Base-by-base conservation (phyloP, 768 basidiomycete species). In the Macrolepiota albuminosa region DNA sequence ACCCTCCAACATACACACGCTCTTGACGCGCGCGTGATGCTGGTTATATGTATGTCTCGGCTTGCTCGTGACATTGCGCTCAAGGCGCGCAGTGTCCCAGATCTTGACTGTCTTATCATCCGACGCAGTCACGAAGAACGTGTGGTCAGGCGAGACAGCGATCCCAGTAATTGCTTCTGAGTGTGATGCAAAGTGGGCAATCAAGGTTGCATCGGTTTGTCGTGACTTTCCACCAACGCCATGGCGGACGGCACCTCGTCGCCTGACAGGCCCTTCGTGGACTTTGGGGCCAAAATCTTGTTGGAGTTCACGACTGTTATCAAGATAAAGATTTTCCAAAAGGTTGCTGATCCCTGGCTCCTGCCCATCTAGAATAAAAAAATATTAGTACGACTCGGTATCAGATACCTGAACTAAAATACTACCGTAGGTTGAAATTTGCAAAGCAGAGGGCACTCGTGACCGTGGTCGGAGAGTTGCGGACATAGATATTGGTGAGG, bases 71-170 rank as follows among this genome's bases (percentile, higher is more conserved):
- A 97, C 92, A 71, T 94, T 98, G 58, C 95, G 82, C 69, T 98
- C 96, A 48, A 98, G 78, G n/a, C 94, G 80, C 8, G 92, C 90
- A 1, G 94, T 89, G 64, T 93, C 90, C 94, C 94, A 97, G 45
- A 91, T 81, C 71, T 94, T 95, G 68, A 95, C 86, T 0, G 91
- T 95, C 76, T 91, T 92, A 72, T 98, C 96, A 62, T 98, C 87
- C 0, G 94, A 96, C 40, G 91, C 86, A 0, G 96, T 93, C 4
- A 95, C 86, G 64, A 99, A 98, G 78, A 97, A 99, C 70, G 87
- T 75, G 66, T 97, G 93, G 67, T 98, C 97, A 2, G 96, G 95
- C 1, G 96, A 88, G 26, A 95, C 91, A 2, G 88, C 88, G 26
- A 98, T 76, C 8, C 85, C 82, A 2, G 89, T 93, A 59, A 98